Conservation (phyloP, 148 eudicot species). For the Pharnaceum exiguum region DNA sequence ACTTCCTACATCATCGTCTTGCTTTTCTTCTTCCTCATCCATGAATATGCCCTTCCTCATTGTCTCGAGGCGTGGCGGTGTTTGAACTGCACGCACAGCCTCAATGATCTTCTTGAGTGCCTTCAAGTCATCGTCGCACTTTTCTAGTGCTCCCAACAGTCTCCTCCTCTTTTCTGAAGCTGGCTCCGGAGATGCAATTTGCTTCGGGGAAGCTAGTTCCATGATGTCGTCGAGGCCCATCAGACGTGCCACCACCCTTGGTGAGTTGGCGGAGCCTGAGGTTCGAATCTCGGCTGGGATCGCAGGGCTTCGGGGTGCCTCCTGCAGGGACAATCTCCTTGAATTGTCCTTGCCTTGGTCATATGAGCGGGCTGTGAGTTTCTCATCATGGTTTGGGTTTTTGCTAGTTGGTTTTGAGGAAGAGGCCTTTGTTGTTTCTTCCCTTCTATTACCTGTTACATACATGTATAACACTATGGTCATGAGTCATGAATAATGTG, state of each 20-base stretch:
- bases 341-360: neutral
- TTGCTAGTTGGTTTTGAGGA: conserved; percentile 2
- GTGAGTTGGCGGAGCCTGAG: conserved; percentile 6
- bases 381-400: neutral
- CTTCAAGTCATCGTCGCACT: conserved; percentile 72
- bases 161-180: conserved; percentile 48
- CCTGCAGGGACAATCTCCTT: conserved; percentile 20
- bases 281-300: conserved; percentile 43
- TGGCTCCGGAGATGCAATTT: neutral
- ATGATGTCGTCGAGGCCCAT: conserved; percentile 36
- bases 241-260: conserved; percentile 35
- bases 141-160: conserved; percentile 63
- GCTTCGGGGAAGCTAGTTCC: conserved; percentile 2
- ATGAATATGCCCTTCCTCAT: neutral
- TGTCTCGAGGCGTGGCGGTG: conserved; percentile 11
- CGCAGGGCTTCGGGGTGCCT: conserved; percentile 45
- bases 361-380: neutral
- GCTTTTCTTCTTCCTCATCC: conserved; percentile 2
- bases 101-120: conserved; percentile 48
- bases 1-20: conserved; percentile 9
- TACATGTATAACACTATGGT: neutral
- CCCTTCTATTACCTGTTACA: neutral
- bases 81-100: conserved; percentile 26
- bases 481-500: too few species aligned
- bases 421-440: neutral